Evolutionary conservation across 2,329 filamentous ascomycete species (phyloP).

Genomic region (Colletotrichum sp.): DNA sequence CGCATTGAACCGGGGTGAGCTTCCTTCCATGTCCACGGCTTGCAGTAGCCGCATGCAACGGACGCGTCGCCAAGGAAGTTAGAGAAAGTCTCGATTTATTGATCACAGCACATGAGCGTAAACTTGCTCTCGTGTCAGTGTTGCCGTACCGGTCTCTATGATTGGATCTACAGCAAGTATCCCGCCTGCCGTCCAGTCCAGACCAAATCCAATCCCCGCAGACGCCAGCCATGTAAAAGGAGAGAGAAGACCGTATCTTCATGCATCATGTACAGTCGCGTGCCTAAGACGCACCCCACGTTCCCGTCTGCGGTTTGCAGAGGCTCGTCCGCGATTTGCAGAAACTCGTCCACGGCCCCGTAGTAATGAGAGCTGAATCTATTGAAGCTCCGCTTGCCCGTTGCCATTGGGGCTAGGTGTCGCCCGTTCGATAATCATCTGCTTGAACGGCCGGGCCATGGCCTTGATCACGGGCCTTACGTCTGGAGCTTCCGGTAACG

Average conservation of each 20-base stretch:
- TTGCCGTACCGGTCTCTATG: not conserved
- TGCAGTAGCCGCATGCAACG: not conserved
- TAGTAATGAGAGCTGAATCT: not conserved
- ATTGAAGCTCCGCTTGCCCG: not conserved
- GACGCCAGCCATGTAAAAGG: not conserved
- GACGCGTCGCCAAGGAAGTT: not conserved
- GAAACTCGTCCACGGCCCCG: not conserved
- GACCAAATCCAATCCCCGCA: not conserved
- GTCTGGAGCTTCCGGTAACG: slow-evolving; percentile 40
- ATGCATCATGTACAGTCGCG: not conserved
- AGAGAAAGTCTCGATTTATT: not conserved
- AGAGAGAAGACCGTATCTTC: not conserved
- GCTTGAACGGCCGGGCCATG: slow-evolving; percentile 43
- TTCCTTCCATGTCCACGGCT: not conserved
- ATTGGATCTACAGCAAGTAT: not conserved
- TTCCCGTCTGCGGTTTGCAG: not conserved
- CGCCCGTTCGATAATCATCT: slow-evolving; percentile 27
- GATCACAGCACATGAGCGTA: not conserved
- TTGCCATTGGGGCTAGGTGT: not conserved
- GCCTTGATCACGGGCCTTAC: slow-evolving; percentile 46
- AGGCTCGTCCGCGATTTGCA: not conserved
- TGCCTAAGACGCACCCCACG: not conserved
- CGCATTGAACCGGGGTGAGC: not conserved
- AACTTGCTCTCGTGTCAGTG: not conserved
- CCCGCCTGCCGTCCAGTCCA: not conserved